A percentile compares a stretch with the other conserved stretches of the same genome.
phyloP scores from a whole-genome alignment of 2,329 filamentous ascomycete species.

The Venturia aucupariae region DNA sequence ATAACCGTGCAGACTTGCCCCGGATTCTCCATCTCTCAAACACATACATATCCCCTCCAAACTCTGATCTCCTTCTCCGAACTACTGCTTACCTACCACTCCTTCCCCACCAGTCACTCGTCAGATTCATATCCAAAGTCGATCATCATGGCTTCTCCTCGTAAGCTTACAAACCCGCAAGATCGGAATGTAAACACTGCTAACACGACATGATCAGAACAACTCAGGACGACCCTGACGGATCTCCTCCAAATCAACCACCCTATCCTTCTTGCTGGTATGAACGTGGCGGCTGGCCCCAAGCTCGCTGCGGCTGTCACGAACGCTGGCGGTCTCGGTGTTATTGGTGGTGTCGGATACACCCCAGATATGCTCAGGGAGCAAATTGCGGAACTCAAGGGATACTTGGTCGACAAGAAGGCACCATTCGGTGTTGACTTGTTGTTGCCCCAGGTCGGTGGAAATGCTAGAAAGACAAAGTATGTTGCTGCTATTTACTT shows the following conservation, averaged over 20 bases:
- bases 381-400: conserved; percentile 91
- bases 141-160: conserved; percentile 1
- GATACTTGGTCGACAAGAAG: conserved; percentile 77
- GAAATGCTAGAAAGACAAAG: conserved; percentile 92
- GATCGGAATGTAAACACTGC: not conserved
- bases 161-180: not conserved
- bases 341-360: conserved; percentile 92
- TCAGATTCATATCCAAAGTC: not conserved
- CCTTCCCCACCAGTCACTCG: not conserved
- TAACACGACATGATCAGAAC: conserved; percentile 10
- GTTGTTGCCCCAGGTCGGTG: conserved; percentile 87
- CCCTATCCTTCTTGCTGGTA: conserved; percentile 88
- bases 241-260: conserved; percentile 98
- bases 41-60: not conserved
- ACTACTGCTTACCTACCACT: too few relatives aligned
- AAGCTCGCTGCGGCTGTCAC: conserved; percentile 94
- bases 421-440: conserved; percentile 93
- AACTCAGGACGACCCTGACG: conserved; percentile 78
- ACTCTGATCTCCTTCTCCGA: too few relatives aligned
- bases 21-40: not conserved
- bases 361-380: conserved; percentile 95
- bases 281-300: conserved; percentile 97
- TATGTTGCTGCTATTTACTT: conserved; percentile 28
- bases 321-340: conserved; percentile 91
- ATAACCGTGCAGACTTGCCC: conserved; percentile 1